These are phyloP conservation scores for Elsinoe australis DNA, from an alignment of 2,329 filamentous ascomycete species.

Conservation along the genomic window DNA sequence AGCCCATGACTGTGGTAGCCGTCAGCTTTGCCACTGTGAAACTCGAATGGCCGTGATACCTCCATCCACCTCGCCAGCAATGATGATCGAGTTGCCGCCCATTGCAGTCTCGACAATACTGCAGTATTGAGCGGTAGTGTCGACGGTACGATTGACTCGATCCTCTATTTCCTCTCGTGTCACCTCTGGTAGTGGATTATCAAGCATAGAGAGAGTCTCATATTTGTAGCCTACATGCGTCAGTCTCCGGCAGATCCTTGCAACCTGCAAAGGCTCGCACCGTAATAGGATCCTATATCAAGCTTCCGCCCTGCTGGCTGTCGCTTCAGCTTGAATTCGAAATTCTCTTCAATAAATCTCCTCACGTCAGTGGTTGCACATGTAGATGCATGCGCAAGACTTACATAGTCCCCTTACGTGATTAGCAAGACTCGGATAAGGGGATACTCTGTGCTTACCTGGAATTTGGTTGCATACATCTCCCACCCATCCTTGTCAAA, in stretches of 20 bases:
- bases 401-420: constrained; percentile 51
- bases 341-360: constrained; percentile 90
- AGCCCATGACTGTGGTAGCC: constrained; percentile 72
- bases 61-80: constrained; percentile 91
- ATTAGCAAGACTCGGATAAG: constrained; percentile 17
- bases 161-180: constrained; percentile 70
- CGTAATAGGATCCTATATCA: constrained; percentile 89
- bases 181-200: constrained; percentile 64
- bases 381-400: constrained; percentile 10
- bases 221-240: constrained; percentile 77
- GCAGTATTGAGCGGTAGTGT: constrained; percentile 91
- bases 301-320: constrained; percentile 42
- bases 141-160: constrained; percentile 64
- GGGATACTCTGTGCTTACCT: constrained; percentile 50
- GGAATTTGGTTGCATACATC: constrained; percentile 89
- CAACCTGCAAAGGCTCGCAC: constrained; percentile 39
- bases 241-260: neutral
- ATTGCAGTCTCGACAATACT: constrained; percentile 86
- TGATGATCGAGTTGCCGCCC: constrained; percentile 63
- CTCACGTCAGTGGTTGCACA: neutral
- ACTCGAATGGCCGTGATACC: constrained; percentile 44
- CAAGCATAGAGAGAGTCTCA: constrained; percentile 73
- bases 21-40: no score
- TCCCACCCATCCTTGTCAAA: constrained; percentile 88
- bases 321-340: constrained; percentile 60